These are phyloP conservation scores for Ogataea methanolica DNA, from an alignment of 805 yeast species.

Conservation along the genomic window DNA sequence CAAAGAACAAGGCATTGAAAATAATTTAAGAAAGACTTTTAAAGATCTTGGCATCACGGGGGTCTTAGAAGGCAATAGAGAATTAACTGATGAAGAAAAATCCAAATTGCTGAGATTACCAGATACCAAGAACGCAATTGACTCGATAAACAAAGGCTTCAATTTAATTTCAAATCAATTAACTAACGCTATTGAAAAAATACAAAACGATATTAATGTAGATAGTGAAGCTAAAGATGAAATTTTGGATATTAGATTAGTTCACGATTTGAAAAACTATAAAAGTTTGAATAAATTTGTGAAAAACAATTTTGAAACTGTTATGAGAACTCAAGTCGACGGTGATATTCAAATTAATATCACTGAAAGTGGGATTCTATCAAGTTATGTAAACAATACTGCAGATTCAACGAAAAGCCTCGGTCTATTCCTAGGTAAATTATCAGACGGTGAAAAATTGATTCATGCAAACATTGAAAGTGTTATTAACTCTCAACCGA, in stretches of 20 bases:
- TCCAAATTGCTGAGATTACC: constrained; percentile 24
- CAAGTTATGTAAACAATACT: constrained; percentile 20
- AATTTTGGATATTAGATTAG: constrained; percentile 53
- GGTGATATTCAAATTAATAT: constrained; percentile 66
- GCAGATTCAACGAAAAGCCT: constrained; percentile 39
- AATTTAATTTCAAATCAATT: constrained; percentile 28
- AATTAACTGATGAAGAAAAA: constrained; percentile 29
- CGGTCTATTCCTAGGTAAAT: constrained; percentile 70
- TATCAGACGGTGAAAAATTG: constrained; percentile 81
- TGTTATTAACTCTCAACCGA: constrained; percentile 35
- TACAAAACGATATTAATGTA: constrained; percentile 28
- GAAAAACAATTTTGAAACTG: constrained; percentile 51
- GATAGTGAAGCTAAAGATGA: constrained; percentile 37
- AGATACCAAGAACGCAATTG: constrained; percentile 29
- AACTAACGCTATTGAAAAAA: constrained; percentile 35
- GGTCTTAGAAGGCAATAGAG: constrained; percentile 30
- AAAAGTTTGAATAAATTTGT: constrained; percentile 43
- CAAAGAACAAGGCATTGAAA: constrained; percentile 31
- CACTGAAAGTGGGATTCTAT: constrained; percentile 43
- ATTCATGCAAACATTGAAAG: constrained; percentile 83
- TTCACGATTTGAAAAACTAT: constrained; percentile 63
- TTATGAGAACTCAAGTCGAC: constrained; percentile 66
- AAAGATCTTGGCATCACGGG: constrained; percentile 38
- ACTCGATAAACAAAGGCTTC: constrained; percentile 33
- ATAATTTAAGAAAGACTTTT: constrained; percentile 32